Percentiles rank a stretch among this genome's conserved stretches.
These are phyloP conservation scores for Aureobasidium sp. DNA, from an alignment of 2,329 filamentous ascomycete species.

Conservation along the genomic window DNA sequence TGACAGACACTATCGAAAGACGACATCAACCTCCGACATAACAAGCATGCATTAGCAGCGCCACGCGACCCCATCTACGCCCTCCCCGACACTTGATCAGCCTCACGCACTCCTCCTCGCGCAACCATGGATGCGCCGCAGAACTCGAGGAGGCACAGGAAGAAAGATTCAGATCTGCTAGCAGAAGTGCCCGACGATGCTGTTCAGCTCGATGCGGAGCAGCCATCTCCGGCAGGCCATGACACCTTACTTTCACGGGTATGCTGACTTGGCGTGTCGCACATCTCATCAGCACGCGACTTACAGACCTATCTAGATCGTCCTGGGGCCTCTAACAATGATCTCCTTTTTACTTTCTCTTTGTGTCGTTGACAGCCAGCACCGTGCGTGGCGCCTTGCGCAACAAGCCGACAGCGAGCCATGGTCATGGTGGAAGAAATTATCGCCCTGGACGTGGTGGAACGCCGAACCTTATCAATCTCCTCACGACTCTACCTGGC, in stretches of 20 bases:
- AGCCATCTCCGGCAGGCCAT: not conserved
- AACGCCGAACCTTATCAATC: conserved; percentile 41
- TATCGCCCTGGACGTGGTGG: conserved; percentile 26
- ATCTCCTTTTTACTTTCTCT: conserved; percentile 60
- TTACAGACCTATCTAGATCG: conserved; percentile 21
- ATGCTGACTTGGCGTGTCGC: not conserved
- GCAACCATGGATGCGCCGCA: not conserved
- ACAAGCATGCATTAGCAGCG: conserved; percentile 13
- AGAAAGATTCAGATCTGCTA: conserved; percentile 8
- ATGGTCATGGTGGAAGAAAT: conserved; percentile 29
- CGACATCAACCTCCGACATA: not conserved
- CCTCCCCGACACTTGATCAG: conserved; percentile 1
- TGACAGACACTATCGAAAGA: conserved; percentile 9
- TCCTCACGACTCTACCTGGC: conserved; percentile 25
- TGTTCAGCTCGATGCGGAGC: not conserved
- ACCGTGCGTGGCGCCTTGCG: conserved; percentile 42
- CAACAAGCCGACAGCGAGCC: conserved; percentile 30
- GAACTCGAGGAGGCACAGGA: not conserved
- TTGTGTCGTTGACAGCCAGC: conserved; percentile 54
- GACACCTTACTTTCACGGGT: conserved; percentile 7
- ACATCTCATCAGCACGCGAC: conserved; percentile 4
- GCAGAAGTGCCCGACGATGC: conserved; percentile 11
- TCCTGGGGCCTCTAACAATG: conserved; percentile 59
- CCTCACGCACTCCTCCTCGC: not conserved
- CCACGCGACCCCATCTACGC: not conserved